phyloP scores from a whole-genome alignment of 345 rosid genomes.

The Eucalyptus pauciflora region DNA sequence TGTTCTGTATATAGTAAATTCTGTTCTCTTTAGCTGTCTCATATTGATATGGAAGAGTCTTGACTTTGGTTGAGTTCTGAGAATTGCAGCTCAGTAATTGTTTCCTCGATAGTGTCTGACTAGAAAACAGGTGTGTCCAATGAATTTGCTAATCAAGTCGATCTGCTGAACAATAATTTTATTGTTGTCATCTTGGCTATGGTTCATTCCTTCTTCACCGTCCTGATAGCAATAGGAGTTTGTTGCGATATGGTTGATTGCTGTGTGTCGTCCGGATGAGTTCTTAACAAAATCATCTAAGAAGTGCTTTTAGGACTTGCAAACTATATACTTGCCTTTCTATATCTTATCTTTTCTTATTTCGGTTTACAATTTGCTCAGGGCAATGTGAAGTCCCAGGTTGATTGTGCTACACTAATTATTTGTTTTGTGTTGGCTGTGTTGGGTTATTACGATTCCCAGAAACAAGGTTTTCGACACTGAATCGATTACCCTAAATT shows the following conservation, averaged over 20 bases:
- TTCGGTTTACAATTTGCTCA: background rate
- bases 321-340: background rate
- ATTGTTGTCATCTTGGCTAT: background rate
- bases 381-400: background rate
- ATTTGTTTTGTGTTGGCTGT: background rate
- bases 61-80: background rate
- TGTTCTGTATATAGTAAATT: background rate
- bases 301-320: background rate
- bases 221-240: background rate
- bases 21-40: background rate
- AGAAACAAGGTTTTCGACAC: too few species aligned
- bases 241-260: background rate
- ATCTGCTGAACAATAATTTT: rapidly evolving
- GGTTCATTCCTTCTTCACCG: background rate
- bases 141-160: background rate
- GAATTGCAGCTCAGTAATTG: background rate
- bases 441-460: too few species aligned
- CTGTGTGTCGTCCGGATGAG: background rate
- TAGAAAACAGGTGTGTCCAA: background rate
- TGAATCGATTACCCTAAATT: too few species aligned
- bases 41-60: background rate
- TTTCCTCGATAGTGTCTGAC: background rate
- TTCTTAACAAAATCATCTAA: background rate
- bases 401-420: background rate
- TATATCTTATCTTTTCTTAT: background rate